Percentiles rank a stretch among this genome's conserved stretches.
Conservation (phyloP, 2,329 filamentous ascomycete genomes). For the Colletotrichum lupini region DNA sequence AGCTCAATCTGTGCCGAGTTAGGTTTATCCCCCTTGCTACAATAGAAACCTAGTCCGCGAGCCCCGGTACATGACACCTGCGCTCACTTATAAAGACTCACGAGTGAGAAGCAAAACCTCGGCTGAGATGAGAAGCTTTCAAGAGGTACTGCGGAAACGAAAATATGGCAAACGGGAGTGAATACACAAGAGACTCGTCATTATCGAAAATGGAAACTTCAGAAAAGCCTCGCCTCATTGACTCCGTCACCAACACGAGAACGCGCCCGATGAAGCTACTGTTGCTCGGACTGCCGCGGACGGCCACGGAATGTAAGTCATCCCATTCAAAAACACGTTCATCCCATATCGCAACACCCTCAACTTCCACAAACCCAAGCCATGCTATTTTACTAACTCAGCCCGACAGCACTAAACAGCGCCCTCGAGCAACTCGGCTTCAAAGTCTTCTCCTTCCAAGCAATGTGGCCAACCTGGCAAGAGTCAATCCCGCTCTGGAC, state of each 20-base stretch:
- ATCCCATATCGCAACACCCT: not conserved
- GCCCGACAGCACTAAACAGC: not conserved
- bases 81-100: not conserved
- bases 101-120: not conserved
- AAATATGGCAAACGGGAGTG: not conserved
- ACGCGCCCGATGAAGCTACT: not conserved
- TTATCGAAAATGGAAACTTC: not conserved
- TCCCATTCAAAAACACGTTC: not conserved
- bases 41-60: not conserved
- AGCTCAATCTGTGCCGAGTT: too few species aligned
- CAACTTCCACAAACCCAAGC: not conserved
- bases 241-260: not conserved
- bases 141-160: not conserved
- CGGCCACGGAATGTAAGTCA: not conserved
- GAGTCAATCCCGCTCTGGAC: not conserved
- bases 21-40: not conserved
- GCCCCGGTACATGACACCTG: not conserved
- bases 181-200: not conserved
- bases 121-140: not conserved
- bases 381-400: not conserved
- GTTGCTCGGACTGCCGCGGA: not conserved
- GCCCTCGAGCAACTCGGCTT: not conserved
- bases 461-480: not conserved
- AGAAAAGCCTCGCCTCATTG: not conserved
- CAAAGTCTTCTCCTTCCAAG: constrained; percentile 8